These are phyloP conservation scores for Paecilomyces niveus DNA, from an alignment of 2,329 filamentous ascomycete genomes.

Conservation along the genomic window DNA sequence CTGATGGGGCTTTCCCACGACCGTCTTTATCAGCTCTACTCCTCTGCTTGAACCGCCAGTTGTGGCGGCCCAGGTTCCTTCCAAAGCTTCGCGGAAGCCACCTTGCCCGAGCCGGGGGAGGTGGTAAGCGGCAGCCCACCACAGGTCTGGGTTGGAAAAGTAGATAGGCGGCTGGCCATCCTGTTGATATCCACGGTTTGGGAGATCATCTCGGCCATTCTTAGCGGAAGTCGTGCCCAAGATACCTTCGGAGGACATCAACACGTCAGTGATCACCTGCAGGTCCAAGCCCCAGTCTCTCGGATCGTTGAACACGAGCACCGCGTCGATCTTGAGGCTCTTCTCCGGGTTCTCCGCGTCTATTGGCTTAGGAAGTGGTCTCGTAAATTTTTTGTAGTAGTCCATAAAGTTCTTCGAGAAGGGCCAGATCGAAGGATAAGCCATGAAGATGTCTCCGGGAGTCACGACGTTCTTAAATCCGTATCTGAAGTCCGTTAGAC, in stretches of 20 bases:
- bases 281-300: slow-evolving; percentile 91
- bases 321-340: slow-evolving; percentile 72
- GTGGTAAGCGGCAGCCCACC: slow-evolving; percentile 81
- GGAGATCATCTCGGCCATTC: slow-evolving; percentile 59
- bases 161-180: slow-evolving; percentile 74
- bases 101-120: slow-evolving; percentile 86
- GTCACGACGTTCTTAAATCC: slow-evolving; percentile 79
- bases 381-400: slow-evolving; percentile 50
- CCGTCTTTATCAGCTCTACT: slow-evolving; percentile 52
- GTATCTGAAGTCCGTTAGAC: slow-evolving; percentile 38
- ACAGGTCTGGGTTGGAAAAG: slow-evolving; percentile 84
- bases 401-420: slow-evolving; percentile 63
- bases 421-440: slow-evolving; percentile 72
- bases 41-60: slow-evolving; percentile 53
- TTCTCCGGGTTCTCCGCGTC: slow-evolving; percentile 36
- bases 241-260: slow-evolving; percentile 71
- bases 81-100: slow-evolving; percentile 74
- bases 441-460: slow-evolving; percentile 72
- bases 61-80: slow-evolving; percentile 68
- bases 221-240: slow-evolving; percentile 70
- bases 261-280: slow-evolving; percentile 74
- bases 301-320: slow-evolving; percentile 93
- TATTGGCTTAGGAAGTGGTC: slow-evolving; percentile 28
- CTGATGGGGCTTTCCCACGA: slow-evolving; percentile 76
- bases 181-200: slow-evolving; percentile 72